These are phyloP conservation scores for Fusarium sp. DNA, from an alignment of 2,329 filamentous ascomycete species.

Conservation along the genomic window DNA sequence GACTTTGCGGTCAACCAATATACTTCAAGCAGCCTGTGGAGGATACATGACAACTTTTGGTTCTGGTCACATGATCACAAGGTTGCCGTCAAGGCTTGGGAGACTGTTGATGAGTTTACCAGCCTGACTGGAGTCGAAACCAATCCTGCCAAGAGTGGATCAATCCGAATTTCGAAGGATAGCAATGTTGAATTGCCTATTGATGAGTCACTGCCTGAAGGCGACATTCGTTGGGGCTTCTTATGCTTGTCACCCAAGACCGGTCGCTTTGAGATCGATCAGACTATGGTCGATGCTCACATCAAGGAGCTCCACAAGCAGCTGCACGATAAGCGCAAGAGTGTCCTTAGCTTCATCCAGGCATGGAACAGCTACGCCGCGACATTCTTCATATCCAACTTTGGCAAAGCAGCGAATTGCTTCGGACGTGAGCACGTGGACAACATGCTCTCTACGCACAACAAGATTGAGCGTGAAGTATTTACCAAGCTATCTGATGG, in stretches of 20 bases:
- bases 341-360: constrained; percentile 59
- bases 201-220: constrained; percentile 56
- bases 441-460: constrained; percentile 62
- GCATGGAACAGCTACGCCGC: constrained; percentile 65
- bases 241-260: constrained; percentile 64
- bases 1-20: constrained; percentile 72
- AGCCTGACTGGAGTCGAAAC: constrained; percentile 67
- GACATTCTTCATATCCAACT: constrained; percentile 65
- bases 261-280: constrained; percentile 70
- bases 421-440: constrained; percentile 64
- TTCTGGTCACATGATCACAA: constrained; percentile 69
- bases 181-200: constrained; percentile 31
- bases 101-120: constrained; percentile 66
- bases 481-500: constrained; percentile 53
- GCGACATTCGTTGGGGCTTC: constrained; percentile 66
- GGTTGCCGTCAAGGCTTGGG: constrained; percentile 68
- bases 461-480: constrained; percentile 60
- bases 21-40: constrained; percentile 65
- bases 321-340: constrained; percentile 64
- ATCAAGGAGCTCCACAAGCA: constrained; percentile 69
- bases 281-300: constrained; percentile 68
- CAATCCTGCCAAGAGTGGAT: constrained; percentile 64
- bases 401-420: constrained; percentile 63
- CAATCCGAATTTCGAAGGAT: constrained; percentile 55
- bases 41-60: constrained; percentile 75